A percentile compares a stretch with the other conserved stretches of the same genome.
Evolutionary conservation across 2,329 filamentous ascomycete species (phyloP).

Genomic region (Pyricularia grisea): DNA sequence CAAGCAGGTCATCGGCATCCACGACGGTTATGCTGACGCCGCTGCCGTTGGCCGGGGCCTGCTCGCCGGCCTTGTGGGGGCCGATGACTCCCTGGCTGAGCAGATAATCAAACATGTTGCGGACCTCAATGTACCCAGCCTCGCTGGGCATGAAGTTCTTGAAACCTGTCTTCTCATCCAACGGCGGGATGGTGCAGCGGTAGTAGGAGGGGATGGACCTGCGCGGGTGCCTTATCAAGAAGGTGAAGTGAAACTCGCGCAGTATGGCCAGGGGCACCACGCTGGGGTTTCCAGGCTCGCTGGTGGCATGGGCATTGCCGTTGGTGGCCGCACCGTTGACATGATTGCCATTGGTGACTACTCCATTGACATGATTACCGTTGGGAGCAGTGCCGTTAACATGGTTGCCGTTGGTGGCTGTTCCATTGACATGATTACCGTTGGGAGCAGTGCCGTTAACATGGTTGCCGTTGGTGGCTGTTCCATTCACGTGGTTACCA

Average conservation of each 20-base stretch:
- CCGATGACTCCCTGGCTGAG: conserved; percentile 60
- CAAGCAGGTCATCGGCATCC: conserved; percentile 89
- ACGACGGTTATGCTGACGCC: conserved; percentile 73
- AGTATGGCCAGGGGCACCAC: conserved; percentile 69
- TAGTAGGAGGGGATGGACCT: conserved; percentile 88
- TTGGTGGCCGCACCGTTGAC: conserved; percentile 19
- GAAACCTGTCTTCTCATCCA: conserved; percentile 76
- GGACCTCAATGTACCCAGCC: conserved; percentile 84
- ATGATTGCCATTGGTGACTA: conserved; percentile 15
- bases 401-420: conserved; percentile 53
- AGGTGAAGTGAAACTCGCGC: conserved; percentile 82
- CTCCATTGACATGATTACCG: conserved; percentile 12
- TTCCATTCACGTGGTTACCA: conserved; percentile 12
- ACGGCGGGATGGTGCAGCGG: conserved; percentile 84
- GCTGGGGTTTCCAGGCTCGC: conserved; percentile 70
- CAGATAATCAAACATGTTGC: conserved; percentile 80
- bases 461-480: conserved; percentile 53
- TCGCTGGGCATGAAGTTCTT: conserved; percentile 78
- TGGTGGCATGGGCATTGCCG: conserved; percentile 16
- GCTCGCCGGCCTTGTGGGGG: conserved; percentile 45
- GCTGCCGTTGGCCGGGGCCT: conserved; percentile 9
- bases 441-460: conserved; percentile 6
- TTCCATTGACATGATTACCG: conserved; percentile 12
- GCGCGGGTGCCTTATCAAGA: conserved; percentile 93
- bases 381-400: conserved; percentile 6